Base-by-base conservation (phyloP, 2,329 filamentous ascomycete species). In the Paraconiothyrium sp. region DNA sequence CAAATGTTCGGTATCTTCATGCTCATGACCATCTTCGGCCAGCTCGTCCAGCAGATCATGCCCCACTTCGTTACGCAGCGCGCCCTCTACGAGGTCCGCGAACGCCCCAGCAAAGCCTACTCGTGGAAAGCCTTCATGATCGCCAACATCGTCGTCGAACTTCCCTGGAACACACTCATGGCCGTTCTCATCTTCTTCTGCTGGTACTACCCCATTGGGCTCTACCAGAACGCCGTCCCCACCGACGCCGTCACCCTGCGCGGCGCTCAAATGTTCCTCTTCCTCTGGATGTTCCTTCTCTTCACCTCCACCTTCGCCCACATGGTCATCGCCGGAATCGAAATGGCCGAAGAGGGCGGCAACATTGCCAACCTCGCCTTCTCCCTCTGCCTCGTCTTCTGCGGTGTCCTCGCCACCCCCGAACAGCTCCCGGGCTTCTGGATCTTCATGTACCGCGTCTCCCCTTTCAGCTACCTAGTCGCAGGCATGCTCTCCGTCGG, bases 1-100 rank as follows among this genome's bases (percentile, higher is more conserved):
- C 91, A 94, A 69, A 89, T 94, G 84, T 96, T 96, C 76, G 86
- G 89, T 74, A 90, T 95, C 66, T 96, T 96, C 84, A 91, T 94
- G 85, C 80, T 94, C 56, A 83, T 84, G 71, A 94, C 90, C 47
- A 88, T 96, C 74, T 96, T 97, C 74, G 90, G 91, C 65, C 89
- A 92, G 72, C 84, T 94, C 37, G 86, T 90, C 4, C 89, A 93
- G 75, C 91, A 93, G 72, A 91, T 90, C 44, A 94, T 95, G 91
- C 92, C 92, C 1, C 90, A 93, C 69, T 96, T 96, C 69, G 90
- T 95, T 69, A 88, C 90, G 27, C 92, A 95, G 72, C 88, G 93
- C 56, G 88, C 90, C 13, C 83, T 96, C 0, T 96, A 95, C 78
- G 93, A 96, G 79, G 91, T 91, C 35, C 91, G 92, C 54, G 93